Percentiles rank a stretch among this genome's conserved stretches.
Evolutionary conservation across 345 rosid genomes (phyloP).

Genomic region (Ailanthus altissimus): DNA sequence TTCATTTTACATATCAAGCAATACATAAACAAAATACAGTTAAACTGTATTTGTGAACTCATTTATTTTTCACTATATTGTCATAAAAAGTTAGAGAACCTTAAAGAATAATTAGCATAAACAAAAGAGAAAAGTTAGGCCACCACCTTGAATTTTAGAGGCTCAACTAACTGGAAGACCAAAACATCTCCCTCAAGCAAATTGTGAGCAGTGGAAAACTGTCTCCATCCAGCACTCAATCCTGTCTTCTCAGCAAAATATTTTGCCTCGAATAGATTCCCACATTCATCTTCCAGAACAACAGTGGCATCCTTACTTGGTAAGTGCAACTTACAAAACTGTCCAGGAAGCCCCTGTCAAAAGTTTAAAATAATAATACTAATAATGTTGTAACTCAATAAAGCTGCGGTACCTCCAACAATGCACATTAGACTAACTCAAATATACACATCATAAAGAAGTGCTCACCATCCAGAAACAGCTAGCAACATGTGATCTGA

Average conservation of each 20-base stretch:
- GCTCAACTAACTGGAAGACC: constrained; percentile 69
- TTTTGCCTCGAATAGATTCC: constrained; percentile 43
- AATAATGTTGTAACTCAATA: background rate
- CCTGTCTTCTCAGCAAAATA: constrained; percentile 71
- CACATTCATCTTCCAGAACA: constrained; percentile 64
- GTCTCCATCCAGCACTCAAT: constrained; percentile 95
- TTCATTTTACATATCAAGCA: background rate
- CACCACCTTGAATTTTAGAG: constrained; percentile 67
- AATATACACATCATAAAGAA: background rate
- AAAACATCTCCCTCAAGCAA: constrained; percentile 81
- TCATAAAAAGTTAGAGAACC: background rate
- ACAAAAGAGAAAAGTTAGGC: constrained; percentile 8
- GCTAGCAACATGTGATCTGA: constrained; percentile 67
- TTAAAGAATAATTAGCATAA: background rate
- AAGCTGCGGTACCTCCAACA: constrained; percentile 1
- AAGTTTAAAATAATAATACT: background rate
- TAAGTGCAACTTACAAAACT: constrained; percentile 63
- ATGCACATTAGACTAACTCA: constrained; percentile 1
- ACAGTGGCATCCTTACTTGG: constrained; percentile 49
- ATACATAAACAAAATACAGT: background rate
- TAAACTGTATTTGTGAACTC: background rate
- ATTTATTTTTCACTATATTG: background rate
- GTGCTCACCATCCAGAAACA: constrained; percentile 70
- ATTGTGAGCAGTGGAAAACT: constrained; percentile 62
- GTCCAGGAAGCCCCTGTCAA: constrained; percentile 76